Percentiles rank a stretch among this genome's conserved stretches.
Conservation (phyloP, 331 rosid species). For the Rhamnella rubrinervis region DNA sequence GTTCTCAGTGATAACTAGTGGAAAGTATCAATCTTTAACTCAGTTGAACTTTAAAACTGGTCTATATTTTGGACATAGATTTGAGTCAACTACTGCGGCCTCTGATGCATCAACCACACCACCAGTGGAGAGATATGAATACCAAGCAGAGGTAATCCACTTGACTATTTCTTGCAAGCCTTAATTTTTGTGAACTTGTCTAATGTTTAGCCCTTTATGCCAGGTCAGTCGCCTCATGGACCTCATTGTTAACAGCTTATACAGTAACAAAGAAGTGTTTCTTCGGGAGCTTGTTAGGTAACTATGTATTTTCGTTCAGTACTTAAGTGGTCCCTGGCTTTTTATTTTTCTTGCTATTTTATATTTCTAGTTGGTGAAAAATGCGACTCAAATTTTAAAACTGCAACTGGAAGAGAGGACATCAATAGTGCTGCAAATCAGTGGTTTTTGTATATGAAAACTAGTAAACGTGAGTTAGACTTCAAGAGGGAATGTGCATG, state of each 20-base stretch:
- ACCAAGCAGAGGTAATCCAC: constrained; percentile 83
- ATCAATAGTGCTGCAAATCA: too few relatives aligned
- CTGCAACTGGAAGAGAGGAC: too few relatives aligned
- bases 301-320: neutral
- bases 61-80: constrained; percentile 45
- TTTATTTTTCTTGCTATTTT: neutral
- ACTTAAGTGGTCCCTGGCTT: neutral
- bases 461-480: too few relatives aligned
- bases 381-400: neutral
- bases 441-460: too few relatives aligned
- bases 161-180: neutral
- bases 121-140: constrained; percentile 70
- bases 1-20: constrained; percentile 49
- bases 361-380: neutral
- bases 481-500: too few relatives aligned
- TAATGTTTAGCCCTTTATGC: constrained; percentile 9
- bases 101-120: constrained; percentile 58
- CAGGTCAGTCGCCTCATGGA: constrained; percentile 99
- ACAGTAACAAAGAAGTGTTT: constrained; percentile 95
- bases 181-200: constrained; percentile 2
- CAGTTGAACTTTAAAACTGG: constrained; percentile 30
- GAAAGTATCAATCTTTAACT: constrained; percentile 30
- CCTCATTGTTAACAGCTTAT: constrained; percentile 95
- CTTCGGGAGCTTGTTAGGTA: constrained; percentile 97
- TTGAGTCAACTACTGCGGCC: constrained; percentile 76